Conservation (phyloP, 2,329 filamentous ascomycete species). For the Herpotrichia juniperi region DNA sequence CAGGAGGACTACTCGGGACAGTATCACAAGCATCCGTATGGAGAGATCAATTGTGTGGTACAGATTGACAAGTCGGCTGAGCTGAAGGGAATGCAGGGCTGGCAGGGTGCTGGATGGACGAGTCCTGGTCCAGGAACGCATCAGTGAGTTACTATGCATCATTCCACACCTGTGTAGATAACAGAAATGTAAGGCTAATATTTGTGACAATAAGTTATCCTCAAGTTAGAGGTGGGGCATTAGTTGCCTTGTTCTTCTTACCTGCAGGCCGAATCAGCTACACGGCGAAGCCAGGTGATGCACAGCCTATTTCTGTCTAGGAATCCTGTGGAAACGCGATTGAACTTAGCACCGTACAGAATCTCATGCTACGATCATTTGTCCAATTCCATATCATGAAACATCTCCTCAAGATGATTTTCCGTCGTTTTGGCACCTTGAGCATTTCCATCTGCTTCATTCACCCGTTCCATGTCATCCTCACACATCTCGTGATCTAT, state of each 20-base stretch:
- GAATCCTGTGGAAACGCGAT: too few relatives aligned
- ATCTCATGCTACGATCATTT: too few relatives aligned
- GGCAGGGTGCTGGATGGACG: slow-evolving; percentile 64
- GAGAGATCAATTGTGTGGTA: slow-evolving; percentile 62
- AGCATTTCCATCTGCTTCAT: too few relatives aligned
- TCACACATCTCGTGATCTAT: too few relatives aligned
- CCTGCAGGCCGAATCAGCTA: slow-evolving; percentile 62
- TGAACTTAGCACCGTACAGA: too few relatives aligned
- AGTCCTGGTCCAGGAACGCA: slow-evolving; percentile 61
- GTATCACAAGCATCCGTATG: slow-evolving; percentile 61
- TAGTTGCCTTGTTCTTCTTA: slow-evolving; percentile 62
- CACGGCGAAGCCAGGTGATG: slow-evolving; percentile 51
- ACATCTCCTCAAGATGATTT: too few relatives aligned
- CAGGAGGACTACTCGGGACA: slow-evolving; percentile 58
- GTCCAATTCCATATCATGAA: too few relatives aligned
- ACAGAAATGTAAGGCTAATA: background rate
- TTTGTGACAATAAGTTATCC: slow-evolving; percentile 49
- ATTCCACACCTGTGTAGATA: background rate
- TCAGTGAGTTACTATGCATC: slow-evolving; percentile 43
- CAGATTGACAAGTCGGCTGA: slow-evolving; percentile 57
- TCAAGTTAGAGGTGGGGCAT: slow-evolving; percentile 55
- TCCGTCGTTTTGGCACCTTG: too few relatives aligned
- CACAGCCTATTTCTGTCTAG: slow-evolving; percentile 43
- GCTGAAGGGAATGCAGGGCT: slow-evolving; percentile 62
- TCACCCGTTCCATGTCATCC: too few relatives aligned